Percentiles rank a stretch among this genome's conserved stretches.
Evolutionary conservation across 2,329 filamentous ascomycete species (phyloP).

Genomic region (Furcasterigmium sp.): DNA sequence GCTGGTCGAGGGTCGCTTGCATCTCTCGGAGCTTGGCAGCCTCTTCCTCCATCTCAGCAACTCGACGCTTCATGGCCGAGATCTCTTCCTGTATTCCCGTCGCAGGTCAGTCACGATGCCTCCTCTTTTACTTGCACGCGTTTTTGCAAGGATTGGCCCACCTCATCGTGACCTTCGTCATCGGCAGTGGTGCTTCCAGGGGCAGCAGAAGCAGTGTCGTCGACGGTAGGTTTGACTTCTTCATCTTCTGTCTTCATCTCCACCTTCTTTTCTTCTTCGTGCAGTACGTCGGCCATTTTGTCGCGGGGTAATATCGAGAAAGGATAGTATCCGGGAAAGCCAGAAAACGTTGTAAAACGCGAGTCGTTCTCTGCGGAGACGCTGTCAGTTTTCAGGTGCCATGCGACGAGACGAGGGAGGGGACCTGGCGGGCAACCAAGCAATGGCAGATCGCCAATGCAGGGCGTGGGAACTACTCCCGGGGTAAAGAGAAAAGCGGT

Average conservation of each 20-base stretch:
- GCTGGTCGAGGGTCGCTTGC: conserved; percentile 80
- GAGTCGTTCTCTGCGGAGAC: too few species aligned
- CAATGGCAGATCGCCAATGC: too few species aligned
- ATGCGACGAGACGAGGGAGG: too few species aligned
- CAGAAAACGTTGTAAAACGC: too few species aligned
- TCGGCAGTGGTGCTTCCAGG: conserved; percentile 12
- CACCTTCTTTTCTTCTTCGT: conserved; percentile 22
- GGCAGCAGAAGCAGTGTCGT: not conserved
- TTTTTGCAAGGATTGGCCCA: conserved; percentile 21
- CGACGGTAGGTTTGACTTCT: not conserved
- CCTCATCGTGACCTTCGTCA: conserved; percentile 42
- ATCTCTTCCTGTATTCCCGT: conserved; percentile 61
- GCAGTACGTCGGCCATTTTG: conserved; percentile 10
- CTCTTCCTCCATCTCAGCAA: conserved; percentile 88
- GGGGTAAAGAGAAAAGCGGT: too few species aligned
- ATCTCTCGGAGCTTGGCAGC: conserved; percentile 81
- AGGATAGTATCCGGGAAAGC: too few species aligned
- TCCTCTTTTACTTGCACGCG: conserved; percentile 10
- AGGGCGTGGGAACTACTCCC: too few species aligned
- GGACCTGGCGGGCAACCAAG: too few species aligned
- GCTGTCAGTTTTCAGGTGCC: too few species aligned
- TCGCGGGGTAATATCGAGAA: too few species aligned
- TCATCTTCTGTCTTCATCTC: conserved; percentile 12
- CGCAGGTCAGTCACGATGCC: conserved; percentile 11
- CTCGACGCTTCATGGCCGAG: conserved; percentile 77